Evolutionary conservation across 129 eudicot species (phyloP).

Genomic region (Chrysanthemum seticuspe): DNA sequence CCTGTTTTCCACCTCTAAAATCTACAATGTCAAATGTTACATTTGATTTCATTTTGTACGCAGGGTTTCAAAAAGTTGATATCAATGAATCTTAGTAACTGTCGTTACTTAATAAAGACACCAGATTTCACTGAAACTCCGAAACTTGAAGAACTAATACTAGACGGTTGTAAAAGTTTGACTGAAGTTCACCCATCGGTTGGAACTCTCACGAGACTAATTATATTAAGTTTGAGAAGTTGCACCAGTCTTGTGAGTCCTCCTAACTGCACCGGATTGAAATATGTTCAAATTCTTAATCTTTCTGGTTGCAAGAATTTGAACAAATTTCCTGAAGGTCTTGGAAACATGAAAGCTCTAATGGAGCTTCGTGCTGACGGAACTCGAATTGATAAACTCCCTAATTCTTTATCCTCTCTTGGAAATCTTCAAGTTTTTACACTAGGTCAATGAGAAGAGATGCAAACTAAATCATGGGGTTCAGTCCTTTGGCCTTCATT

Average conservation of each 20-base stretch:
- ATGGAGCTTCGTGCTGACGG: conserved; percentile 36
- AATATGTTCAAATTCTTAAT: conserved; percentile 27
- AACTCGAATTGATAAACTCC: conserved; percentile 24
- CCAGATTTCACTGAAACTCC: conserved; percentile 28
- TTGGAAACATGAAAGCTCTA: conserved; percentile 21
- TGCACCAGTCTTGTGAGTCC: conserved; percentile 25
- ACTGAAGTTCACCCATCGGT: conserved; percentile 29
- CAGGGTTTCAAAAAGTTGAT: conserved; percentile 30
- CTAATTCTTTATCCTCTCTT: conserved; percentile 28
- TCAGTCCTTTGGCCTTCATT: conserved; percentile 28
- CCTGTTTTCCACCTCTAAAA: not conserved
- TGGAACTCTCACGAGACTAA: conserved; percentile 19
- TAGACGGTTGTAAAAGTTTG: conserved; percentile 27
- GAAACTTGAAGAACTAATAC: conserved; percentile 33
- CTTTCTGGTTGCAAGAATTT: conserved; percentile 38
- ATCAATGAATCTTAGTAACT: conserved; percentile 29
- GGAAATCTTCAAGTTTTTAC: conserved; percentile 27
- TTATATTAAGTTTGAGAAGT: conserved; percentile 26
- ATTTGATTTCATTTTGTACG: not conserved
- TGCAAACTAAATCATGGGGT: conserved; percentile 5
- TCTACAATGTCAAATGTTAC: not conserved
- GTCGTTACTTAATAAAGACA: conserved; percentile 35
- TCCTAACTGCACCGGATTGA: conserved; percentile 23
- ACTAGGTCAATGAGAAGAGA: conserved; percentile 25
- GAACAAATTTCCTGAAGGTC: conserved; percentile 28